Base-by-base conservation (phyloP, 2,329 filamentous ascomycete species). In the Ascochyta fabae region DNA sequence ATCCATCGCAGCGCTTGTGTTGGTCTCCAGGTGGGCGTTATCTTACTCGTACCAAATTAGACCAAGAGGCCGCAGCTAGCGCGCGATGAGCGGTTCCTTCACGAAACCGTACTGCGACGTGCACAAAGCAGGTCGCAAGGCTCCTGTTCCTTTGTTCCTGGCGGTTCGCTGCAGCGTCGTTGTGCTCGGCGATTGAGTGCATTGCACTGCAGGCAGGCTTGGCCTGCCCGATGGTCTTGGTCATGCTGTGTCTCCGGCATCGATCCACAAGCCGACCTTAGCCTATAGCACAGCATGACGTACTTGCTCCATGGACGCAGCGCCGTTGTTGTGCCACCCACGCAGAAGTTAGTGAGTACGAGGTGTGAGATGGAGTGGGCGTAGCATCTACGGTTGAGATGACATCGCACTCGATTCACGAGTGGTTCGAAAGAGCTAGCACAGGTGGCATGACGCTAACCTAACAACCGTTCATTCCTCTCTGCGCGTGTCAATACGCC, bases 221-320 rank as follows among this genome's bases (percentile, higher is more conserved):
- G 44, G 39, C 34, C 31, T 26, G 39, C 45, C 33, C 22, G 16
- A 43, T 29, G 36, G 42, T 29, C 42, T 51, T 56, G 47, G 38
- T 42, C 15, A 44, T 61, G 61, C 58, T 36, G 60, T 62, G 65
- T 59, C 34, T 45, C 56, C 58, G 55, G 22, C 38, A 50, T 39
- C 43, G 42, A 58, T 48, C 61, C 52, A 53, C 44, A 41, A 47
- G 47, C 56, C 47, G 52, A 54, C 57, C 45, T 50, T 45, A 53
- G 52, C 57, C 53, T 59, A 64, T 62, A 43, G 39, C 53, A 67
- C 58, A 48, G 48, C 59, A 62, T 60, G 59, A 53, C 49, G 53
- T 46, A 29, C 45, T 26, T 50, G 44, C 57, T 59, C 48, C 51
- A 46, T 36, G 36, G 48, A 56, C 39, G 50, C 46, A 57, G 53